These are phyloP conservation scores for Hymenochaete sp. DNA, from an alignment of 1,284 basidiomycete genomes.

Conservation along the genomic window DNA sequence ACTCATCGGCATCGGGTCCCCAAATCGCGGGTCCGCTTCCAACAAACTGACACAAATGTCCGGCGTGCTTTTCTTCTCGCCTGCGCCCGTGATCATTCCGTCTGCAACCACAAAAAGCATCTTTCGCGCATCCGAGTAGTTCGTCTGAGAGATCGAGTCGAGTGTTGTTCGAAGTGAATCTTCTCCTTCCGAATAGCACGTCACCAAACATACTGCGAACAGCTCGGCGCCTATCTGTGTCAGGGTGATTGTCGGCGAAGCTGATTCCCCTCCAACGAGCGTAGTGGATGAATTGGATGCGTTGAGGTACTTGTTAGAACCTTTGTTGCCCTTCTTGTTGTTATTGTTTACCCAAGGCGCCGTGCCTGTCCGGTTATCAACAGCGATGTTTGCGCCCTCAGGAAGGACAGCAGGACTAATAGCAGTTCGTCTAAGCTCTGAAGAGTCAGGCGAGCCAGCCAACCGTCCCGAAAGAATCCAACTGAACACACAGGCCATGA, in stretches of 20 bases:
- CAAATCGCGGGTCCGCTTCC: conserved; percentile 92
- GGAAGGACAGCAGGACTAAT: conserved; percentile 95
- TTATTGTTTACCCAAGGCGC: conserved; percentile 81
- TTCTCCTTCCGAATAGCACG: conserved; percentile 96
- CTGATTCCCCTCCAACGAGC: conserved; percentile 36
- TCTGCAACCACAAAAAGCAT: conserved; percentile 94
- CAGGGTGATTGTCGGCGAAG: conserved; percentile 66
- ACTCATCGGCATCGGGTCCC: conserved; percentile 93
- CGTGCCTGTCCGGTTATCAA: conserved; percentile 83
- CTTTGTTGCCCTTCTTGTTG: conserved; percentile 42
- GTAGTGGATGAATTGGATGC: conserved; percentile 42
- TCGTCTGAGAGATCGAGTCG: conserved; percentile 85
- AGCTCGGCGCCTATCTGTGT: conserved; percentile 89
- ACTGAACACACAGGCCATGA: conserved; percentile 94
- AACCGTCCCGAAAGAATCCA: conserved; percentile 87
- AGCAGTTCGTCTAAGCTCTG: conserved; percentile 63
- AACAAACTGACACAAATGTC: conserved; percentile 92
- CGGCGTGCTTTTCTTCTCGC: conserved; percentile 91
- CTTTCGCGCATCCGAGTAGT: conserved; percentile 88
- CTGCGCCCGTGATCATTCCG: conserved; percentile 97
- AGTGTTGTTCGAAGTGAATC: conserved; percentile 87
- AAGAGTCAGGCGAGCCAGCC: conserved; percentile 61
- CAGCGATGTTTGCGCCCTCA: conserved; percentile 84
- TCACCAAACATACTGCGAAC: conserved; percentile 92
- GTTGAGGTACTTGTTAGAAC: conserved; percentile 34